These are phyloP conservation scores for Nakazawaea sp. DNA, from an alignment of 805 yeast genomes.

Conservation along the genomic window DNA sequence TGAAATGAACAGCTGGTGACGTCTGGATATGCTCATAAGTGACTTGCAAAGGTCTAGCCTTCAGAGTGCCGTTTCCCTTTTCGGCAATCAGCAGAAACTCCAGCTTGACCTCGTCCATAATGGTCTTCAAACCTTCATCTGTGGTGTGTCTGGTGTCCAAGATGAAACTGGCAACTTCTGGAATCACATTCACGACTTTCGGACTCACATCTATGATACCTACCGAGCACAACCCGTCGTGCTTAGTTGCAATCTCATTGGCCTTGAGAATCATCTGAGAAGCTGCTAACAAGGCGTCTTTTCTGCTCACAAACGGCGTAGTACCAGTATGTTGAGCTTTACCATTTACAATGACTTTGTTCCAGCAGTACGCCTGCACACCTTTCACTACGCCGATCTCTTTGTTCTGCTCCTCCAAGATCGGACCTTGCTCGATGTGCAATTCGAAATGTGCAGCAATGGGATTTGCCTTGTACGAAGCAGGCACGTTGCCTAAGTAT, in stretches of 20 bases:
- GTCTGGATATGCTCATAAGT: constrained; percentile 37
- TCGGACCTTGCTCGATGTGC: constrained; percentile 76
- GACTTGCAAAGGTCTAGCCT: constrained; percentile 26
- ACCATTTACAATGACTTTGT: constrained; percentile 48
- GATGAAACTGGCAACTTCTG: constrained; percentile 51
- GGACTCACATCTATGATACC: constrained; percentile 55
- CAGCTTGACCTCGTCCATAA: constrained; percentile 30
- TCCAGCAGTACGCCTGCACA: constrained; percentile 64
- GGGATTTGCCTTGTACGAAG: constrained; percentile 43
- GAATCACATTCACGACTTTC: constrained; percentile 61
- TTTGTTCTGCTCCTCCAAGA: constrained; percentile 47
- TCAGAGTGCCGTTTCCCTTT: constrained; percentile 22
- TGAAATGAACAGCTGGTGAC: constrained; percentile 53
- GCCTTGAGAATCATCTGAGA: constrained; percentile 50
- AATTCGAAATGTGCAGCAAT: constrained; percentile 66
- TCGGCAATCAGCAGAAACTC: constrained; percentile 30
- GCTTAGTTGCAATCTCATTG: constrained; percentile 44
- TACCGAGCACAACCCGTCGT: constrained; percentile 49
- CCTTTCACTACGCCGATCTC: constrained; percentile 62
- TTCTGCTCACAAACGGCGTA: constrained; percentile 55
- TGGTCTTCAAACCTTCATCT: constrained; percentile 33
- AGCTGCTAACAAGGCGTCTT: constrained; percentile 56
- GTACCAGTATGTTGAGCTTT: constrained; percentile 71
- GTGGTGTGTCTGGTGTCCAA: constrained; percentile 53
- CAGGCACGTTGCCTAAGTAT: constrained; percentile 45